phyloP scores from a whole-genome alignment of 805 yeast species.

The Hermanozyma aechmeae region DNA sequence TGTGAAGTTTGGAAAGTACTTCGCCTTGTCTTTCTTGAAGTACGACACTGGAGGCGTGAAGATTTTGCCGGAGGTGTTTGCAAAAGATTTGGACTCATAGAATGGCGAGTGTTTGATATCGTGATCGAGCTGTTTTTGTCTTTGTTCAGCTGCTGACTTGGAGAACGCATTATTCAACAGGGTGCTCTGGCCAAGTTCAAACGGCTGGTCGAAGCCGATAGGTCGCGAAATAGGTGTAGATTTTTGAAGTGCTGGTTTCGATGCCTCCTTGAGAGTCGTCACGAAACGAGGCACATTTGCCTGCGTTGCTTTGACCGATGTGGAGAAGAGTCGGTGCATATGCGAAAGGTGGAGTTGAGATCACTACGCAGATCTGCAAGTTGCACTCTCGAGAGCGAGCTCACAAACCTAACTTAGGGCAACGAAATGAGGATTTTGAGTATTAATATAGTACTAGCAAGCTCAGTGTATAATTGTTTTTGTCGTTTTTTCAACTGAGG shows the following conservation, averaged over 20 bases:
- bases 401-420: too few species aligned
- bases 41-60: conserved; percentile 76
- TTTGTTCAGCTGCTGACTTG: conserved; percentile 24
- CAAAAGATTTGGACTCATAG: conserved; percentile 34
- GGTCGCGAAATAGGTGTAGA: conserved; percentile 25
- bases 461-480: too few species aligned
- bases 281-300: conserved; percentile 24
- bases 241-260: conserved; percentile 28
- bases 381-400: too few species aligned
- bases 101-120: conserved; percentile 35
- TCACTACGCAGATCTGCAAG: too few species aligned
- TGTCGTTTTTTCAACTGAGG: too few species aligned
- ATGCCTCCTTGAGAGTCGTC: conserved; percentile 25
- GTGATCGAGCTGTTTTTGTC: conserved; percentile 31
- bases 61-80: conserved; percentile 76
- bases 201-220: conserved; percentile 29
- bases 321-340: conserved; percentile 7
- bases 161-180: too few species aligned
- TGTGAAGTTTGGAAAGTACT: conserved; percentile 73
- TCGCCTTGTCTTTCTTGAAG: conserved; percentile 62
- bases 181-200: too few species aligned
- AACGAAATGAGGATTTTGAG: too few species aligned
- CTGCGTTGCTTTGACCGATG: conserved; percentile 1
- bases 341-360: too few species aligned
- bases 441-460: too few species aligned